phyloP scores from a whole-genome alignment of 345 rosid species.

The Euphorbia pulcherrima region DNA sequence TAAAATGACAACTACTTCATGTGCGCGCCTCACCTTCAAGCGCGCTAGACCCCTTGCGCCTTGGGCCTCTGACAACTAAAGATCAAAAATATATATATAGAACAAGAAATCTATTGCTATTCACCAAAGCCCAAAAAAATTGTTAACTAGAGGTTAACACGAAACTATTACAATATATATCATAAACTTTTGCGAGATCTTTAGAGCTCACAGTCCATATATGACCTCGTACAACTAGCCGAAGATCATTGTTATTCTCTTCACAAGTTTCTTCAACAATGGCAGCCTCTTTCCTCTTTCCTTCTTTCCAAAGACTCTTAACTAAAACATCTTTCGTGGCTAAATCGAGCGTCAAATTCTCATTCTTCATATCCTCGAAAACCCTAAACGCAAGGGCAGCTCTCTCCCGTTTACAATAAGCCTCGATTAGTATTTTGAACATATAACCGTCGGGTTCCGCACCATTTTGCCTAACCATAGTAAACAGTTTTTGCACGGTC shows the following conservation, averaged over 20 bases:
- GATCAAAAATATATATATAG: background rate
- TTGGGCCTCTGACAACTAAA: background rate
- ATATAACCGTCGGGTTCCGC: slow-evolving; percentile 67
- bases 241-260: slow-evolving; percentile 23
- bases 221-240: slow-evolving; percentile 57
- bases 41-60: too few relatives aligned
- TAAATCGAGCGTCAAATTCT: slow-evolving; percentile 54
- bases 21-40: too few relatives aligned
- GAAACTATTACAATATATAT: slow-evolving; percentile 54
- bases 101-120: background rate
- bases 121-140: background rate
- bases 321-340: slow-evolving; percentile 73
- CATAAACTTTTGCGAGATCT: slow-evolving; percentile 50
- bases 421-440: slow-evolving; percentile 68
- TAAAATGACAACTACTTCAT: too few relatives aligned
- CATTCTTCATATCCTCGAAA: slow-evolving; percentile 67
- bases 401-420: slow-evolving; percentile 72
- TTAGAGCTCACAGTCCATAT: slow-evolving; percentile 70
- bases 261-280: slow-evolving; percentile 52
- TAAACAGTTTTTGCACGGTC: slow-evolving; percentile 63
- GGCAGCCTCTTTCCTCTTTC: slow-evolving; percentile 82
- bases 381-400: slow-evolving; percentile 75
- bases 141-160: slow-evolving; percentile 12
- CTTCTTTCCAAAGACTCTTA: slow-evolving; percentile 89
- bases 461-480: slow-evolving; percentile 67